Base-by-base conservation (phyloP, 2,329 filamentous ascomycete genomes). In the Ampelomyces quisqualis region DNA sequence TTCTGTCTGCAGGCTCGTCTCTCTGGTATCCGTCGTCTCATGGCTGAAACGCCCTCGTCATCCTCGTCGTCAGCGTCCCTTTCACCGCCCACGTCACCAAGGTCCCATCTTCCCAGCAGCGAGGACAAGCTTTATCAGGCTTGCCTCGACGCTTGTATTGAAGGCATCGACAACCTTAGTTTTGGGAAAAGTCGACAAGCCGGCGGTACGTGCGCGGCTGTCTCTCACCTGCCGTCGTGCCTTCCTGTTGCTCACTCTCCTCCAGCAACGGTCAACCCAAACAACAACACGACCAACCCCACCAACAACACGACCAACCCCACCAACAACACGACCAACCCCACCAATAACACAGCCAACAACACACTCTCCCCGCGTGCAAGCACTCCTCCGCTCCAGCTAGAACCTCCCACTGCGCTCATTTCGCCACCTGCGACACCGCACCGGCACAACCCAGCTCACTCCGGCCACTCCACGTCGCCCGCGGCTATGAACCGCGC, bases 91-190 rank as follows among this genome's bases (percentile, higher is more conserved):
- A n/a, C n/a, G n/a, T n/a, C n/a, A n/a, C n/a, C n/a, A n/a, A n/a
- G n/a, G n/a, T n/a, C 22, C 31, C 40, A 17, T 24, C 11, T 27
- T 37, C 38, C 40, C 17, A 46, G 28, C 17, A 53, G 34, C 29
- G 42, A 46, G 11, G 43, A 55, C 7, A 43, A 50, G 21, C 39
- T 49, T 1, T 56, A 50, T 21, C 36, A 48, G 11, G 38, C 40
- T 7, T 37, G 33, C 17, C 48, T 59, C 2, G 38, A 51, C 11
- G 49, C 45, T 8, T 56, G 53, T 20, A 54, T 60, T 2, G 27
- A 52, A 19, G 50, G 50, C 7, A 45, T 62, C 8, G 33, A 45
- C 18, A 40, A 47, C 6, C 38, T 60, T 27, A 33, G 40, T 4
- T 39, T 59, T 13, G 37, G 43, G 10, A 29, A 21, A 35, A 18